Percentiles rank a stretch among this genome's conserved stretches.
phyloP scores from a whole-genome alignment of 441 rosid genomes.

The Eruca vesicaria region DNA sequence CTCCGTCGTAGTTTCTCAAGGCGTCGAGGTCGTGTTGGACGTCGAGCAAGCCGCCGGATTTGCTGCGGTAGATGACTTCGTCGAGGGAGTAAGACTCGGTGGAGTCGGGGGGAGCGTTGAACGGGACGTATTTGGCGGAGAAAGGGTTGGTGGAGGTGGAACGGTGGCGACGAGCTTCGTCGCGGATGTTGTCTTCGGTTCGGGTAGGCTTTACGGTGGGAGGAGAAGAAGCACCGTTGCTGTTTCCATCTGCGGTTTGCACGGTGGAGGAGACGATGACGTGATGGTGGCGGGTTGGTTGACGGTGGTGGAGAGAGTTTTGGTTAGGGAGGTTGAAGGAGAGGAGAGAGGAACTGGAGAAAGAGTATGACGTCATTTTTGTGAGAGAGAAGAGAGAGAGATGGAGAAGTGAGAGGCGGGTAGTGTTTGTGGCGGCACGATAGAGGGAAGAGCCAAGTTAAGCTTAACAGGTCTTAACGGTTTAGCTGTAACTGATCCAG shows the following conservation, averaged over 20 bases:
- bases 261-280: conserved; percentile 3
- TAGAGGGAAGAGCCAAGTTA: not conserved
- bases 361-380: conserved; percentile 7
- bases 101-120: conserved; percentile 38
- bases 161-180: conserved; percentile 14
- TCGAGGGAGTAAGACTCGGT: conserved; percentile 57
- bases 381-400: not conserved
- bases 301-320: conserved; percentile 6
- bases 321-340: conserved; percentile 8
- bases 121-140: conserved; percentile 42
- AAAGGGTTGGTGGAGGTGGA: conserved; percentile 8
- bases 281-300: not conserved
- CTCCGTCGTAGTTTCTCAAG: conserved; percentile 43
- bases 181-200: conserved; percentile 20
- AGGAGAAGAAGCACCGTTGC: not conserved
- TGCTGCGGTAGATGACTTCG: conserved; percentile 55
- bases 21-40: conserved; percentile 56
- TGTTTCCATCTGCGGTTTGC: not conserved
- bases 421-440: conserved; percentile 14
- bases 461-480: conserved; percentile 9
- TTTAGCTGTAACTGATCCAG: not conserved
- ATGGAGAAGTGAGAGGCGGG: conserved; percentile 21
- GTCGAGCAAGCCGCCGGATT: conserved; percentile 54
- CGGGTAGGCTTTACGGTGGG: not conserved
- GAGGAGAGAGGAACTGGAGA: conserved; percentile 14